Evolutionary conservation across 805 yeast species (phyloP), one percentile per base, ranked within the genome.

Genomic region (Lipomyces starkeyi): DNA sequence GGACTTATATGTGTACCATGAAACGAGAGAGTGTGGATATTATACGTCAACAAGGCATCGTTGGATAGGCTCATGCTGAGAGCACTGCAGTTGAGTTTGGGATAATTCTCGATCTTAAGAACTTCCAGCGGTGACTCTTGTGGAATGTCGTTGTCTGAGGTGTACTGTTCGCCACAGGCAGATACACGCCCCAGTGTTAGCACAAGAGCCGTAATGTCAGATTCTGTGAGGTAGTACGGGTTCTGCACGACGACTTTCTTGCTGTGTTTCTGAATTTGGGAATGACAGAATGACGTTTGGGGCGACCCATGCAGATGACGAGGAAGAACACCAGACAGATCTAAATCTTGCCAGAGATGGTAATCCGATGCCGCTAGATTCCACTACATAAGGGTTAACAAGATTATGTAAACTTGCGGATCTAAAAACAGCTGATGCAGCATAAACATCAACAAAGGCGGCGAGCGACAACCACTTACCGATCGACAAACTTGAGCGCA

Each of bases 401-500:
- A 43, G 22, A 7, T 17, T 4, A 43, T n/a, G 22, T 43, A 7
- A 43, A n/a, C 22, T n/a, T n/a, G 11, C n/a, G 20, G 22, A 17
- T 22, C 20, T 4, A 14, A n/a, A 43, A n/a, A 5, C 37, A 17
- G 14, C 22, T 32, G 20, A 6, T 14, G 22, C 25, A 17, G 55
- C 62, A 40, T 8, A 20, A 47, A 20, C 22, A 25, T 40, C 20
- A 29, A 5, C 14, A 17, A 62, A 6, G 17, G n/a, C 25, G 17
- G 35, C 37, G 35, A 34, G 7, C 29, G 35, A 56, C 11, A 8
- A 22, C 35, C 17, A 61, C 68, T 43, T 43, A 66, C 69, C 35
- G 63, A 34, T 8, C 61, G 54, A 32, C 62, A 66, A 14, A 66
- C 69, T 17, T 34, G 47, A 7, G 67, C 59, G 54, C 60, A 54